phyloP scores from a whole-genome alignment of 345 rosid genomes.

The Pelargonium nanum region DNA sequence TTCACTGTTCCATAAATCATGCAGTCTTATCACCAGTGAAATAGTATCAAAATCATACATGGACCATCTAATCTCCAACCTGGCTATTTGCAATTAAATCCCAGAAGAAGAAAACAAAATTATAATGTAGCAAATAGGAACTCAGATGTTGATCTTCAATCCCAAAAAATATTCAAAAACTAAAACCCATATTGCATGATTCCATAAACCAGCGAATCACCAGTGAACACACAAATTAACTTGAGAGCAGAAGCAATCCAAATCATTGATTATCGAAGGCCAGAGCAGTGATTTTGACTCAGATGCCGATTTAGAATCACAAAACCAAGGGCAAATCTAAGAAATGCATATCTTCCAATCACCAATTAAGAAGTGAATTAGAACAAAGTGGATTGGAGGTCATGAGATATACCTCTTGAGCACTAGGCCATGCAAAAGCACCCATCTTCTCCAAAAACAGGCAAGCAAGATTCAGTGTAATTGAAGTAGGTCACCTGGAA shows the following conservation, averaged over 20 bases:
- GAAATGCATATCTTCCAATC: too few relatives aligned
- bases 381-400: background rate
- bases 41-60: background rate
- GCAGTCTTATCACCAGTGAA: background rate
- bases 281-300: background rate
- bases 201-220: too few relatives aligned
- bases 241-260: background rate
- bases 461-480: background rate
- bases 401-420: background rate
- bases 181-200: too few relatives aligned
- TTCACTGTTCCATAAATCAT: background rate
- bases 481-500: background rate
- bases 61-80: too few relatives aligned
- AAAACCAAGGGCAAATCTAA: too few relatives aligned
- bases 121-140: too few relatives aligned
- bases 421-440: background rate
- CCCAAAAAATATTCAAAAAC: background rate
- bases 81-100: too few relatives aligned
- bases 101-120: too few relatives aligned
- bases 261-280: background rate
- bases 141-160: background rate
- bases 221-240: background rate
- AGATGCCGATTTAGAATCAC: too few relatives aligned
- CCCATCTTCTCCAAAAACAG: background rate
- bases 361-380: background rate